These are phyloP conservation scores for Rhynchospora pubera DNA, from an alignment of 176 grass and related monocot species.

Conservation along the genomic window DNA sequence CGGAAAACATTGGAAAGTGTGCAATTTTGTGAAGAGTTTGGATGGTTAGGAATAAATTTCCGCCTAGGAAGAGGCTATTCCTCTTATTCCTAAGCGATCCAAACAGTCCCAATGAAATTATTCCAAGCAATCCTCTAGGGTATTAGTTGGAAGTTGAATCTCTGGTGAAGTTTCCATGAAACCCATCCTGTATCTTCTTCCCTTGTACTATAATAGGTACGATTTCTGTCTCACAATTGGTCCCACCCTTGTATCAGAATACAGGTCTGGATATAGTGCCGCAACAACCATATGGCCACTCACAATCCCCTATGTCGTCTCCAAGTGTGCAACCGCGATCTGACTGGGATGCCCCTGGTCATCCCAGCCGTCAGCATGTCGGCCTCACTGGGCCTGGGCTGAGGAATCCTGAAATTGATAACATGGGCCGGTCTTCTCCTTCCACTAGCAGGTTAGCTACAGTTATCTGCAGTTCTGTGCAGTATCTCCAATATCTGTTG, in stretches of 20 bases:
- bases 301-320: constrained; percentile 72
- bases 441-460: constrained; percentile 47
- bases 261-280: constrained; percentile 65
- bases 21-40: too few relatives aligned
- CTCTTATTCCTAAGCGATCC: too few relatives aligned
- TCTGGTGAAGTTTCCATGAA: constrained; percentile 12
- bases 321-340: constrained; percentile 48
- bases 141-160: not conserved
- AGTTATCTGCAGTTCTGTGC: not conserved
- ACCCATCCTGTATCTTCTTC: constrained; percentile 19
- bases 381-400: constrained; percentile 31
- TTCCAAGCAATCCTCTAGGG: not conserved
- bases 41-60: too few relatives aligned
- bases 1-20: too few relatives aligned
- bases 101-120: too few relatives aligned
- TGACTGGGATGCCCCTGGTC: constrained; percentile 40
- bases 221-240: not conserved
- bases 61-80: too few relatives aligned
- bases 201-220: not conserved
- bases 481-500: not conserved
- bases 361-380: constrained; percentile 41
- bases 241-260: constrained; percentile 25
- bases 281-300: constrained; percentile 48
- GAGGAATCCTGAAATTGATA: constrained; percentile 44
- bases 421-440: constrained; percentile 32